Conservation (phyloP, 352 stramenopile species). For the Globisporangium solare region DNA sequence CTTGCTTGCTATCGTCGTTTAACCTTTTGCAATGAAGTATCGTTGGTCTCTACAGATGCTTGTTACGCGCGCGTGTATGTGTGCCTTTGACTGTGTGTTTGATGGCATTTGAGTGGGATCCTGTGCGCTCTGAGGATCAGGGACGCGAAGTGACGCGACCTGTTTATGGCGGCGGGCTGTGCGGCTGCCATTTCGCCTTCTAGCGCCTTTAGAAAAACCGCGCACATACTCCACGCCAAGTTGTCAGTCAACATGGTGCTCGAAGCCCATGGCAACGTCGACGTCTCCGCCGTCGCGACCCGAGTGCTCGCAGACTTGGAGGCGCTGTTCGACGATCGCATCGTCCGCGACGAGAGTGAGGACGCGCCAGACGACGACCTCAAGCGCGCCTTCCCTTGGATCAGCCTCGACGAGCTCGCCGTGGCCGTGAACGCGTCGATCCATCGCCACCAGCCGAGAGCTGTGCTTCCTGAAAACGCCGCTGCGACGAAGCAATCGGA, state of each 20-base stretch:
- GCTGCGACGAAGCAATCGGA: not conserved
- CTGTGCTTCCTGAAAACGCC: not conserved
- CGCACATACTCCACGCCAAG: not conserved
- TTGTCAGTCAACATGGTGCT: not conserved
- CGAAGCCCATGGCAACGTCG: not conserved
- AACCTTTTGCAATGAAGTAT: too few species aligned
- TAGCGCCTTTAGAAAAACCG: too few species aligned
- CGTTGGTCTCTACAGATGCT: too few species aligned
- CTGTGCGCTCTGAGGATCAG: too few species aligned
- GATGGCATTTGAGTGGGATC: too few species aligned
- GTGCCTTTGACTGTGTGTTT: too few species aligned
- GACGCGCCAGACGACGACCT: not conserved
- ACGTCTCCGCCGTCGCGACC: slow-evolving; percentile 20
- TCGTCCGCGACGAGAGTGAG: slow-evolving; percentile 6
- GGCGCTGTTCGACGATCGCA: slow-evolving; percentile 27
- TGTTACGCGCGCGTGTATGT: too few species aligned
- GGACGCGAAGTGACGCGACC: too few species aligned
- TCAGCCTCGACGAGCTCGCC: slow-evolving; percentile 46
- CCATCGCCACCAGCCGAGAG: slow-evolving; percentile 26
- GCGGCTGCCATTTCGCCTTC: too few species aligned
- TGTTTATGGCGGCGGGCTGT: too few species aligned
- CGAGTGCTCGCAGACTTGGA: slow-evolving; percentile 49
- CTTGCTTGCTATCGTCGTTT: too few species aligned
- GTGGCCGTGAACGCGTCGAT: slow-evolving; percentile 58
- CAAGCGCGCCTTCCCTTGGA: slow-evolving; percentile 10